phyloP scores from a whole-genome alignment of 352 stramenopile genomes.

The Thalassiosira mediterranea region DNA sequence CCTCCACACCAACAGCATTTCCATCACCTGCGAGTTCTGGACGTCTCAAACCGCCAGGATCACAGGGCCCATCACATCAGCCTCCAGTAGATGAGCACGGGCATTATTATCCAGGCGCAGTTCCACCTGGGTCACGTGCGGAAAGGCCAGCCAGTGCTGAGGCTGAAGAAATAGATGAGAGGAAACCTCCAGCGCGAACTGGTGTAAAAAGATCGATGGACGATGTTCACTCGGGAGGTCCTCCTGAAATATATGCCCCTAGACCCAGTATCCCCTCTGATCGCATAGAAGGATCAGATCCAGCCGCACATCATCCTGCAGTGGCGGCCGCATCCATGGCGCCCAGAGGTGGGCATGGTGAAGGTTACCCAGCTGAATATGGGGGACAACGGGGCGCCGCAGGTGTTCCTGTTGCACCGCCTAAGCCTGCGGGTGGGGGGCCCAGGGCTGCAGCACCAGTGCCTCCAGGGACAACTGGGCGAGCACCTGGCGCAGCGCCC shows the following conservation, averaged over 20 bases:
- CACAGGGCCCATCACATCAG: background rate
- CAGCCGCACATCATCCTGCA: constrained; percentile 3
- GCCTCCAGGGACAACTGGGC: background rate
- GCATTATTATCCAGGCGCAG: constrained; percentile 13
- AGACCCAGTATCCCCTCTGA: background rate
- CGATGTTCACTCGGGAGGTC: constrained; percentile 19
- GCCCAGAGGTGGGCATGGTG: too few species aligned
- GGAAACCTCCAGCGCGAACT: constrained; percentile 16
- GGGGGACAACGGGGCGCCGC: too few species aligned
- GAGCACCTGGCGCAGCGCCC: background rate
- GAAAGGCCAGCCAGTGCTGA: constrained; percentile 5
- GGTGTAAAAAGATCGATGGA: constrained; percentile 17
- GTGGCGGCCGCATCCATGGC: too few species aligned
- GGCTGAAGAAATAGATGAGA: constrained; percentile 20
- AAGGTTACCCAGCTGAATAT: too few species aligned
- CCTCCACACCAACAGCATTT: constrained; percentile 11
- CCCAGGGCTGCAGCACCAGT: constrained; percentile 10
- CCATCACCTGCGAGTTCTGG: constrained; percentile 25
- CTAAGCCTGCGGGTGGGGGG: background rate
- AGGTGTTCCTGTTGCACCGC: background rate
- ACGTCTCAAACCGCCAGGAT: background rate
- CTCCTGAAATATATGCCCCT: constrained; percentile 5
- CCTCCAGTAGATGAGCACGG: constrained; percentile 21
- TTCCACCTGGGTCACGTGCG: background rate
- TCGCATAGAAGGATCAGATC: constrained; percentile 6